A percentile compares a stretch with the other conserved stretches of the same genome.
These are phyloP conservation scores for Monosporascus sp. DNA, from an alignment of 2,329 filamentous ascomycete species.

Conservation along the genomic window DNA sequence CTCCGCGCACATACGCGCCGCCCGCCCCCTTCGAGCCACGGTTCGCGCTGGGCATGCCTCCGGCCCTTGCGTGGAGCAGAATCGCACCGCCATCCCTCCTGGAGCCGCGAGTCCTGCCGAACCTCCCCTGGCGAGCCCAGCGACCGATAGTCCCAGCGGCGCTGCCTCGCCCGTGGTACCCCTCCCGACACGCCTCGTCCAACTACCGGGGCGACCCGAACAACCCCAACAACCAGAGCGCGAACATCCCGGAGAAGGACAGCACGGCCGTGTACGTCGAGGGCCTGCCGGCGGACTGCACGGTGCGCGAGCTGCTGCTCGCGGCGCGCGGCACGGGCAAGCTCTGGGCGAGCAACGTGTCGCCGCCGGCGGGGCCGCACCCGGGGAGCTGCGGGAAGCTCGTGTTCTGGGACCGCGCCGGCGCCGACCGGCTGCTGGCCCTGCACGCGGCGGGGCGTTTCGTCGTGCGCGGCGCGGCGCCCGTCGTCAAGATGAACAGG, in stretches of 20 bases:
- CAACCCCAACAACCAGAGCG: background rate
- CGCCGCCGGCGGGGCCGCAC: background rate
- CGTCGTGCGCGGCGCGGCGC: background rate
- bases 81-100: too few relatives aligned
- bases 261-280: background rate
- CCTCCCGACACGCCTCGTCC: background rate
- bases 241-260: background rate
- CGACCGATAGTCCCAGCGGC: background rate
- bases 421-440: background rate
- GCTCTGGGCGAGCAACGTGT: background rate
- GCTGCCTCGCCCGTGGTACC: background rate
- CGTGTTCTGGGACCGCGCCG: background rate
- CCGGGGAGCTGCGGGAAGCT: background rate
- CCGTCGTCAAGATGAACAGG: background rate
- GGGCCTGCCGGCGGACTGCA: background rate
- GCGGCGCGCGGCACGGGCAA: background rate
- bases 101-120: background rate
- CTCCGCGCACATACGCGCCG: background rate
- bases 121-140: background rate
- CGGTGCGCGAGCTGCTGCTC: background rate
- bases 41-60: background rate
- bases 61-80: too few relatives aligned
- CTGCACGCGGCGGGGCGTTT: background rate
- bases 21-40: background rate
- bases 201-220: background rate